phyloP scores from a whole-genome alignment of 2,329 filamentous ascomycete species.

The Myriosclerotinia duriaeana region DNA sequence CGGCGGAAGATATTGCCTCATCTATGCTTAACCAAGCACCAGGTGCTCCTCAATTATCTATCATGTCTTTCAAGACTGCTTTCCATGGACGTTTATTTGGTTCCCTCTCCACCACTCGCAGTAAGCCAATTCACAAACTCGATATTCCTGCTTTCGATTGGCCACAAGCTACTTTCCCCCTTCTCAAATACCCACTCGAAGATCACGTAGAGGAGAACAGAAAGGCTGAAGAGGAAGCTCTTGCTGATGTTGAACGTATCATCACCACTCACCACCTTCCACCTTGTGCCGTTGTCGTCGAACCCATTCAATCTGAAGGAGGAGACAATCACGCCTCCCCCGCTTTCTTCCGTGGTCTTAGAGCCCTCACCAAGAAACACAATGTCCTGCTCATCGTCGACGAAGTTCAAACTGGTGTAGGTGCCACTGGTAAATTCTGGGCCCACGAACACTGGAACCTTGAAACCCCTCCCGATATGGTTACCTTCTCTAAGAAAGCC shows the following conservation, averaged over 20 bases:
- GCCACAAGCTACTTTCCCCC: constrained; percentile 81
- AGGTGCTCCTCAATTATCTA: constrained; percentile 71
- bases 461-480: constrained; percentile 71
- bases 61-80: constrained; percentile 73
- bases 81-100: constrained; percentile 84
- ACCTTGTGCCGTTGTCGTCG: constrained; percentile 71
- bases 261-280: constrained; percentile 67
- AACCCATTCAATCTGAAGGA: constrained; percentile 81
- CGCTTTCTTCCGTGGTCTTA: constrained; percentile 73
- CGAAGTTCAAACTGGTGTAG: constrained; percentile 81
- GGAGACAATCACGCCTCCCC: constrained; percentile 82
- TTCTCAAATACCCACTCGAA: constrained; percentile 73
- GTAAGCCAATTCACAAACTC: constrained; percentile 81
- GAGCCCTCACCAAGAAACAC: constrained; percentile 68
- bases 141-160: constrained; percentile 88
- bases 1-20: constrained; percentile 63
- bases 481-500: constrained; percentile 87
- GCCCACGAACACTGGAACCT: constrained; percentile 83
- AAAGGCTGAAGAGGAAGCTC: constrained; percentile 68
- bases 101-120: constrained; percentile 73
- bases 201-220: constrained; percentile 68
- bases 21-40: constrained; percentile 72
- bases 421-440: constrained; percentile 86
- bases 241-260: constrained; percentile 70
- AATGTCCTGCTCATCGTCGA: constrained; percentile 76